Evolutionary conservation across 2,329 filamentous ascomycete species (phyloP).

Genomic region (Tolypocladium endophyticum): DNA sequence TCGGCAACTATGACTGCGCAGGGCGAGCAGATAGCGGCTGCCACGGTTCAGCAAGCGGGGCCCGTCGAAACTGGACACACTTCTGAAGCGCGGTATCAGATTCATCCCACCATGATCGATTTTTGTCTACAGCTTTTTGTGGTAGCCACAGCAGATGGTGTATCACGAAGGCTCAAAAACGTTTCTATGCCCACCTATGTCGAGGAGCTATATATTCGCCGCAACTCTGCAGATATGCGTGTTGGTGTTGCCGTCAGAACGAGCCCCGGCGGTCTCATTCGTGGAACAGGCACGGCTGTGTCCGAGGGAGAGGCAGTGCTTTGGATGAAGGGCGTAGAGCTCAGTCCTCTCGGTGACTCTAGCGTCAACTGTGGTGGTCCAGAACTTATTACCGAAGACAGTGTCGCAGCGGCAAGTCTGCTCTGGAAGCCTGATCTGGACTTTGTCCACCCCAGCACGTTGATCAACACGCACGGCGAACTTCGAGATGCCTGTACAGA

Average conservation of each 20-base stretch:
- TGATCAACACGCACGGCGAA: not conserved
- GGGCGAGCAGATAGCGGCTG: not conserved
- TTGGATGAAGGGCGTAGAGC: not conserved
- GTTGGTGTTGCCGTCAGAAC: not conserved
- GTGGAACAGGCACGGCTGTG: not conserved
- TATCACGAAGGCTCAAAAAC: not conserved
- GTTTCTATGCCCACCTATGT: not conserved
- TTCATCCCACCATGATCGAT: slow-evolving; percentile 8
- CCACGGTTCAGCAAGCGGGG: not conserved
- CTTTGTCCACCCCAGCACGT: not conserved
- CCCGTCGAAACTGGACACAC: not conserved
- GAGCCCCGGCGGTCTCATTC: not conserved
- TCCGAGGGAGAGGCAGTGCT: not conserved
- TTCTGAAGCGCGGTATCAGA: slow-evolving; percentile 1
- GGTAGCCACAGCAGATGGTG: not conserved
- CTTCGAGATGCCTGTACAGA: not conserved
- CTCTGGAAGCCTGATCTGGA: not conserved
- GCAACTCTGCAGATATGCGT: not conserved
- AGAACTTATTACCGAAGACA: not conserved
- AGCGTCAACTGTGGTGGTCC: not conserved
- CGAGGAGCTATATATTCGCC: slow-evolving; percentile 1
- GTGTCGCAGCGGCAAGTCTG: not conserved
- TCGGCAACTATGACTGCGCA: not conserved
- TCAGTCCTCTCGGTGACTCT: not conserved
- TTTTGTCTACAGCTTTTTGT: slow-evolving; percentile 2